A percentile compares a stretch with the other conserved stretches of the same genome.
These are phyloP conservation scores for Paraglomus occultum DNA, from an alignment of 192 early-diverging fungal genomes.

Conservation along the genomic window DNA sequence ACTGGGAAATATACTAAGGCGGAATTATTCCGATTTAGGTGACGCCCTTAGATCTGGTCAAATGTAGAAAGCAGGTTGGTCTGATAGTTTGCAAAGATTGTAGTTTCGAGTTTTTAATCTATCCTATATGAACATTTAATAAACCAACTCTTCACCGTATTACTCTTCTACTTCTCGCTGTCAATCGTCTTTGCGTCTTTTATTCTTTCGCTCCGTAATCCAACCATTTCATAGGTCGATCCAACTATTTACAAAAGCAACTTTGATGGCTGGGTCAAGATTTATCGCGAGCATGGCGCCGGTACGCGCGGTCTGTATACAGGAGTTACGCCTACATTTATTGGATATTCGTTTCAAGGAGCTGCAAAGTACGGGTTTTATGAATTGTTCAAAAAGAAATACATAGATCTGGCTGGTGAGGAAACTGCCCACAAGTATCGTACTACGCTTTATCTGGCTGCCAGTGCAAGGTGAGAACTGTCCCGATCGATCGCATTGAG, in stretches of 20 bases:
- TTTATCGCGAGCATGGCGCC: constrained; percentile 56
- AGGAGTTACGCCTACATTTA: constrained; percentile 73
- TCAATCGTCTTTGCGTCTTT: constrained; percentile 16
- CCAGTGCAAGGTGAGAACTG: constrained; percentile 43
- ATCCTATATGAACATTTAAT: background rate
- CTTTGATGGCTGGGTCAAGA: constrained; percentile 41
- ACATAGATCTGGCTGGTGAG: constrained; percentile 58
- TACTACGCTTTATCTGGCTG: constrained; percentile 66
- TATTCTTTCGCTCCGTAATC: background rate
- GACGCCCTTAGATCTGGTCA: constrained; percentile 47
- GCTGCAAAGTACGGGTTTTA: constrained; percentile 87
- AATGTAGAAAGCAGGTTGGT: constrained; percentile 43
- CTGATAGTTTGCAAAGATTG: background rate
- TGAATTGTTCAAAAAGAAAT: constrained; percentile 85
- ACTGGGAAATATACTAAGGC: background rate
- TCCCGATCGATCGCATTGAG: background rate
- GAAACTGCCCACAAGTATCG: constrained; percentile 74
- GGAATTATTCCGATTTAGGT: constrained; percentile 36
- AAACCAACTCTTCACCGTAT: too few relatives aligned
- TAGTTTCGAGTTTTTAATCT: background rate
- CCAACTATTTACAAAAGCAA: constrained; percentile 37
- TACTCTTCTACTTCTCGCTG: background rate
- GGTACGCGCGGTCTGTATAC: constrained; percentile 61
- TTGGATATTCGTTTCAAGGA: constrained; percentile 80
- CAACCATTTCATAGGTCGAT: constrained; percentile 28